Percentiles rank a stretch among this genome's conserved stretches.
These are phyloP conservation scores for Oryza nivara DNA, from an alignment of 176 grass and related monocot genomes.

Conservation along the genomic window DNA sequence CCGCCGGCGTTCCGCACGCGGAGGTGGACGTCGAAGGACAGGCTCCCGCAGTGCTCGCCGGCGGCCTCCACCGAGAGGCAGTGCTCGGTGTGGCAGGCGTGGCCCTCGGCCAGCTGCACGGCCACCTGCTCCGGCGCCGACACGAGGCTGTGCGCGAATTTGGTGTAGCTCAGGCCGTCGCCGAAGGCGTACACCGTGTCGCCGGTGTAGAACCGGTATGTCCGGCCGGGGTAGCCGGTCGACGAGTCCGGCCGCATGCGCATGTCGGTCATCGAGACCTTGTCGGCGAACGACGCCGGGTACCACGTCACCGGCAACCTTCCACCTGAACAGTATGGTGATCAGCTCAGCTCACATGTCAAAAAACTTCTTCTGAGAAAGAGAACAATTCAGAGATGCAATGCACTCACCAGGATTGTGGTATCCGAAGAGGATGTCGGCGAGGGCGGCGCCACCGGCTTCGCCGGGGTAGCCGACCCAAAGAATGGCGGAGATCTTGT, in stretches of 20 bases:
- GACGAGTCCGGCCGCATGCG: constrained; percentile 75
- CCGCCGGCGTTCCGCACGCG: constrained; percentile 56
- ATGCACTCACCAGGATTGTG: constrained; percentile 68
- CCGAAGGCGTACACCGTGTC: constrained; percentile 79
- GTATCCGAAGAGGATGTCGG: constrained; percentile 83
- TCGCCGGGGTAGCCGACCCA: constrained; percentile 95
- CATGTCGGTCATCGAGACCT: constrained; percentile 81
- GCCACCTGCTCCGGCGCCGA: constrained; percentile 61
- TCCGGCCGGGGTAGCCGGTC: constrained; percentile 75
- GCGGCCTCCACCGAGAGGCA: constrained; percentile 68
- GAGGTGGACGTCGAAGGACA: constrained; percentile 62
- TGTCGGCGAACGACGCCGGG: constrained; percentile 59
- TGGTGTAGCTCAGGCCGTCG: constrained; percentile 90
- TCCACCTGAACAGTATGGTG: constrained; percentile 50
- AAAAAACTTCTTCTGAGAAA: not conserved
- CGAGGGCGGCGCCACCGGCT: constrained; percentile 78
- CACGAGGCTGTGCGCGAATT: constrained; percentile 55
- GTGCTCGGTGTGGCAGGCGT: constrained; percentile 53
- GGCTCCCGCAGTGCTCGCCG: constrained; percentile 58
- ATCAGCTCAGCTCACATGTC: not conserved
- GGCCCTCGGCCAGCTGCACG: constrained; percentile 64
- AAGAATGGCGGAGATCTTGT: constrained; percentile 70
- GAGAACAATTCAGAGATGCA: not conserved
- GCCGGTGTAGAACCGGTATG: constrained; percentile 94
- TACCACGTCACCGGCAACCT: constrained; percentile 98